phyloP scores from a whole-genome alignment of 441 rosid species.

The Erodium texanum region DNA sequence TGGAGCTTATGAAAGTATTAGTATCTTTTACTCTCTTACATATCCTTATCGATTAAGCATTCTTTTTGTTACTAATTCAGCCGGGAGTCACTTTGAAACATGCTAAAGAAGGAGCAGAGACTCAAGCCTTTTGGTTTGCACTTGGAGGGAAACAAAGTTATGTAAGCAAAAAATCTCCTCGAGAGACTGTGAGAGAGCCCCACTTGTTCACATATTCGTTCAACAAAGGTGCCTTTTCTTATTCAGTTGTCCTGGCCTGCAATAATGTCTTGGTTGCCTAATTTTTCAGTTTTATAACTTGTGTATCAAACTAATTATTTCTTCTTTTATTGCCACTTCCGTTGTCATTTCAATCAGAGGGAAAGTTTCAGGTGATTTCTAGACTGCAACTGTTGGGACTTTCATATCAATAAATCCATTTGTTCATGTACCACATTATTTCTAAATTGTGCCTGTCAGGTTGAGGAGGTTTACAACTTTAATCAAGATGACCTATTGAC shows the following conservation, averaged over 20 bases:
- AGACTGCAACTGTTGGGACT: constrained; percentile 16
- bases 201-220: constrained; percentile 65
- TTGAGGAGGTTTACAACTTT: constrained; percentile 86
- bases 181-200: constrained; percentile 71
- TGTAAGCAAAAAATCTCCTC: constrained; percentile 56
- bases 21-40: background rate
- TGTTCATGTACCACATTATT: constrained; percentile 2
- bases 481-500: constrained; percentile 91
- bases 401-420: constrained; percentile 1
- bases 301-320: background rate
- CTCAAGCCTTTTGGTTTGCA: constrained; percentile 87
- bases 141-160: constrained; percentile 94
- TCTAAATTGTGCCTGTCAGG: constrained; percentile 35
- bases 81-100: constrained; percentile 78
- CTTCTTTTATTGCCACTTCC: constrained; percentile 29
- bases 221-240: constrained; percentile 52
- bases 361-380: constrained; percentile 83
- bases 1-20: background rate
- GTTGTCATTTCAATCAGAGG: constrained; percentile 47
- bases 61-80: constrained; percentile 30
- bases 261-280: background rate
- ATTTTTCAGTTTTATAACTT: background rate
- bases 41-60: background rate
- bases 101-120: constrained; percentile 99
- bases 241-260: constrained; percentile 6